These are phyloP conservation scores for Cercospora janseana DNA, from an alignment of 2,329 filamentous ascomycete genomes.

Conservation along the genomic window DNA sequence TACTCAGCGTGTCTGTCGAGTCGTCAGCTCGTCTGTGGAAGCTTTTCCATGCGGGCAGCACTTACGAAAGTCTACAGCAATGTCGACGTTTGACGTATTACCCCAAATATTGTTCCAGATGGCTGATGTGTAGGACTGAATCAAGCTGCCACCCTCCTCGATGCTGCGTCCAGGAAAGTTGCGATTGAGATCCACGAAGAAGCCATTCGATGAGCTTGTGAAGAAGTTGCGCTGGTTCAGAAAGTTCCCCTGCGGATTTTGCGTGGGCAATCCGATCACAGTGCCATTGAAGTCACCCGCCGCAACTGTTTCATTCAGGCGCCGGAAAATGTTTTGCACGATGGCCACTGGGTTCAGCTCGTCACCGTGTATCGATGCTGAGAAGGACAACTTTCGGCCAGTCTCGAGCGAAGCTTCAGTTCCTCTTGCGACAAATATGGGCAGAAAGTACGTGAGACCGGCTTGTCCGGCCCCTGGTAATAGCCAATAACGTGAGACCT, in stretches of 20 bases:
- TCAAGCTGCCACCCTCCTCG: constrained; percentile 24
- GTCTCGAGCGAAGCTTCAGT: constrained; percentile 38
- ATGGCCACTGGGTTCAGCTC: constrained; percentile 42
- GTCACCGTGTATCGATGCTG: constrained; percentile 42
- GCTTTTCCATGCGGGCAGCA: not conserved
- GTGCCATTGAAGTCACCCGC: constrained; percentile 28
- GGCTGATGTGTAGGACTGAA: constrained; percentile 32
- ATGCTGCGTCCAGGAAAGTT: constrained; percentile 59
- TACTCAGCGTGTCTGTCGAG: constrained; percentile 37
- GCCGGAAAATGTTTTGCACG: constrained; percentile 39
- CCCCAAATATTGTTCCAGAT: constrained; percentile 43
- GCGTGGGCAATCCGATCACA: constrained; percentile 42
- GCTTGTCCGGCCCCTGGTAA: constrained; percentile 42
- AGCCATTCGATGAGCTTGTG: constrained; percentile 41
- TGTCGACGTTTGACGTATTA: constrained; percentile 41
- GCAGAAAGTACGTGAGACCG: constrained; percentile 40
- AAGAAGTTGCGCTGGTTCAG: constrained; percentile 43
- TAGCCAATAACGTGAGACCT: constrained; percentile 41
- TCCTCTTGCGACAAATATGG: constrained; percentile 41
- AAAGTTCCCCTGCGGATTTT: constrained; percentile 43
- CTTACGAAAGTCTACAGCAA: constrained; percentile 39
- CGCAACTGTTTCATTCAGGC: constrained; percentile 39
- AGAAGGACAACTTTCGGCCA: constrained; percentile 41
- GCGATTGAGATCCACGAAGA: constrained; percentile 58
- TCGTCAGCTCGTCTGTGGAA: not conserved